Base-by-base conservation (phyloP, 257 asterid genomes). In the Anisodus acutangulus region DNA sequence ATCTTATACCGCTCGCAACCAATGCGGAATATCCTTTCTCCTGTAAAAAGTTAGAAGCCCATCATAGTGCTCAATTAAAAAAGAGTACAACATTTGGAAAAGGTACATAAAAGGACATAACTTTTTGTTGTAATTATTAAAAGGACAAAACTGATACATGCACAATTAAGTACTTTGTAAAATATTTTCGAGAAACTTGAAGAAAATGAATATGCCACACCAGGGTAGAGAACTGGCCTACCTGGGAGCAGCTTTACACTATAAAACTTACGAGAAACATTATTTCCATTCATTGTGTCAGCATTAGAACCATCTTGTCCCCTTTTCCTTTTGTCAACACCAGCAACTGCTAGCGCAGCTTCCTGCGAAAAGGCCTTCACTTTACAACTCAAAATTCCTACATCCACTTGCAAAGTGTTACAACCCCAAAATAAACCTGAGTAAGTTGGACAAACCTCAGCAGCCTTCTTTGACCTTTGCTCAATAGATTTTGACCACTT, bases 401-500 rank as follows among this genome's bases (percentile, higher is more conserved):
- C 57, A 82, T 26, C 80, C 47, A 82, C 47, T 51, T 26, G 5
- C 66, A 67, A 74, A 82, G 35, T 39, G 45, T 51, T 64, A 15
- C 79, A 58, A 74, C 53, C 78, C 71, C 71, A 74, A 49, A 11
- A 47, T 57, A 54, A 60, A 57, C 54, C 57, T 37, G 35, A 87
- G 88, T 78, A 66, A 80, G 84, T 83, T 85, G 76, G 79, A 86
- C 93, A 87, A 90, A 96, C 99, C 99, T 91, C 92, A 81, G 89
- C 88, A 74, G 90, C 94, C 88, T 92, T 93, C 92, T 87, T 93
- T 49, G 98, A 91, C 83, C 89, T 88, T 89, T 83, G 93, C 88
- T 95, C 99, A 81, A 93, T 91, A 82, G 99, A 93, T 90, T 97
- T 97, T 85, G 98, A 95, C 99, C 99, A 96, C 94, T 95, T 97